Evolutionary conservation across 1,284 basidiomycete genomes (phyloP).

Genomic region (Boletus sp.): DNA sequence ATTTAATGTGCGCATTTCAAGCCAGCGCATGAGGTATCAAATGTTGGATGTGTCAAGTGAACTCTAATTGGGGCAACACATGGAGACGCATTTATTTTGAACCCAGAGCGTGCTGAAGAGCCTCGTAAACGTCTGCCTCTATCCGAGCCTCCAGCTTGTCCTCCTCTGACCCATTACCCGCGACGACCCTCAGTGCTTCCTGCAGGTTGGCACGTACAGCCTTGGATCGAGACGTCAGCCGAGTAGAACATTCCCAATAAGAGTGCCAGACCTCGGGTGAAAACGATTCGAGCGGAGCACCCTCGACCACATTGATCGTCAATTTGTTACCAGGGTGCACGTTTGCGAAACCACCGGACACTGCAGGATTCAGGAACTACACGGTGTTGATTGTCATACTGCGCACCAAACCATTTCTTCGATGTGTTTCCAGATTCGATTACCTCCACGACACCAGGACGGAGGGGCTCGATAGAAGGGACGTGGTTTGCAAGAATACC

Average conservation of each 20-base stretch:
- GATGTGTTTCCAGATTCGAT: conserved; percentile 73
- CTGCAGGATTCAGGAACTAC: conserved; percentile 41
- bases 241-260: background rate
- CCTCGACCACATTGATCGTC: conserved; percentile 97
- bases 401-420: conserved; percentile 95
- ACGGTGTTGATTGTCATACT: background rate
- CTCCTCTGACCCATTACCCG: conserved; percentile 83
- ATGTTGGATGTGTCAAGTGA: conserved; percentile 1
- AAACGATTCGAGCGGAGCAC: conserved; percentile 89
- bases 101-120: conserved; percentile 80
- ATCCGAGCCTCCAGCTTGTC: conserved; percentile 94
- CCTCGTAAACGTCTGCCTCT: conserved; percentile 95
- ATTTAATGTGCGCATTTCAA: background rate
- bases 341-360: conserved; percentile 95
- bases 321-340: conserved; percentile 97
- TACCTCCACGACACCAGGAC: conserved; percentile 90
- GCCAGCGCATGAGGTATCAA: background rate
- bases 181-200: conserved; percentile 83
- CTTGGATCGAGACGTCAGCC: conserved; percentile 41
- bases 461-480: conserved; percentile 87
- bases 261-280: conserved; percentile 64
- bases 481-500: conserved; percentile 98
- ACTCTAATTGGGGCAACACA: conserved; percentile 14
- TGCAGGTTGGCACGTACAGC: conserved; percentile 86
- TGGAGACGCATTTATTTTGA: conserved; percentile 44